phyloP scores from a whole-genome alignment of 371 early-diverging fungal species.

The Syncephalastrum racemosum region DNA sequence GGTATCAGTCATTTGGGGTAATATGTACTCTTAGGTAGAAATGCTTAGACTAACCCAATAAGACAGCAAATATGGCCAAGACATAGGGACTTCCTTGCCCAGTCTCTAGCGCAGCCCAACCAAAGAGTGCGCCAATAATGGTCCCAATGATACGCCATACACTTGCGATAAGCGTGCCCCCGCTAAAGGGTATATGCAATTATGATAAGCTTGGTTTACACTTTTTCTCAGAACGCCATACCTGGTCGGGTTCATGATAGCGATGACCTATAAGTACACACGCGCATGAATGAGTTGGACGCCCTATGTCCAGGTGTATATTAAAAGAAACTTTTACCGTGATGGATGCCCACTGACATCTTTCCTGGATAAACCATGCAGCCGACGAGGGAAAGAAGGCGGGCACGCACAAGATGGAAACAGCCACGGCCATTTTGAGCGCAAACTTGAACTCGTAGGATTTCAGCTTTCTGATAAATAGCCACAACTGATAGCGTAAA shows the following conservation, averaged over 20 bases:
- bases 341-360: slow-evolving; percentile 61
- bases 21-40: neutral
- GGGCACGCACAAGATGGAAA: slow-evolving; percentile 43
- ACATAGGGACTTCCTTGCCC: slow-evolving; percentile 52
- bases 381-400: slow-evolving; percentile 49
- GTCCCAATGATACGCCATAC: slow-evolving; percentile 59
- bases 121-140: slow-evolving; percentile 48
- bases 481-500: slow-evolving; percentile 50
- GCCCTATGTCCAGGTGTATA: too few species aligned
- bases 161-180: slow-evolving; percentile 55
- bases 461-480: slow-evolving; percentile 34
- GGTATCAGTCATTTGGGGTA: neutral
- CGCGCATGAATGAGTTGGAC: neutral
- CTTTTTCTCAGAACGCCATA: slow-evolving; percentile 3
- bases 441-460: slow-evolving; percentile 59
- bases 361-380: slow-evolving; percentile 32
- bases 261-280: slow-evolving; percentile 31
- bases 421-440: slow-evolving; percentile 57
- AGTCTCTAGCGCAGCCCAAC: slow-evolving; percentile 50
- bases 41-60: slow-evolving; percentile 38
- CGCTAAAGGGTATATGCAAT: slow-evolving; percentile 29
- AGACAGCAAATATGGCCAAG: slow-evolving; percentile 49
- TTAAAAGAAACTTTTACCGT: slow-evolving; percentile 19
- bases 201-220: neutral
- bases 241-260: slow-evolving; percentile 62